Conservation (phyloP, 768 basidiomycete genomes). For the Neoboletus subvelutipes region DNA sequence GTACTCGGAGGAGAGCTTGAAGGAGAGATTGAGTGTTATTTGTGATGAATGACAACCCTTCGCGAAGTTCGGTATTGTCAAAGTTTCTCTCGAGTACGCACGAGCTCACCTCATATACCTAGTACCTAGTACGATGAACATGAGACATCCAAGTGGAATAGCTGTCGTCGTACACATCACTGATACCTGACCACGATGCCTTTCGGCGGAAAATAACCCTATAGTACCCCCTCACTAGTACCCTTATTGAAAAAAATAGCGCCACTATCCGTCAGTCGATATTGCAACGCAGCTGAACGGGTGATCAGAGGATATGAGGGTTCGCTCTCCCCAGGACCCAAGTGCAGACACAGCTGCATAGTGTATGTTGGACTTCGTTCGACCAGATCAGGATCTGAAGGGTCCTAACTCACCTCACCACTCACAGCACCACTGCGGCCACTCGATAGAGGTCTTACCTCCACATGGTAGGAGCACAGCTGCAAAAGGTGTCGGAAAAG, state of each 20-base stretch:
- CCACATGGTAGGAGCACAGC: slow-evolving; percentile 65
- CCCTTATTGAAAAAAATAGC: slow-evolving; percentile 73
- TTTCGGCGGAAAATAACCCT: slow-evolving; percentile 1
- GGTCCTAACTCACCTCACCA: slow-evolving; percentile 55
- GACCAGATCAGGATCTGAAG: neutral
- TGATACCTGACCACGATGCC: neutral
- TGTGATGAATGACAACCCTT: slow-evolving; percentile 27
- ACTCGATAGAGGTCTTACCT: slow-evolving; percentile 68
- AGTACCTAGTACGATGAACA: neutral
- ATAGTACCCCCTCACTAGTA: slow-evolving; percentile 64
- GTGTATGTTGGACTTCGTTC: neutral
- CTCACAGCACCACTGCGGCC: slow-evolving; percentile 77
- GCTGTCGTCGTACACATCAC: neutral
- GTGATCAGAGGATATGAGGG: slow-evolving; percentile 41
- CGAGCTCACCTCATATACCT: neutral
- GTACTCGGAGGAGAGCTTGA: slow-evolving; percentile 38
- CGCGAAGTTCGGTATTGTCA: neutral
- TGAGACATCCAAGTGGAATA: neutral
- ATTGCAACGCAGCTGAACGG: slow-evolving; percentile 62
- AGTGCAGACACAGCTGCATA: slow-evolving; percentile 61
- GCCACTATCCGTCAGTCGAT: slow-evolving; percentile 64
- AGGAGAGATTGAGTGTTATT: slow-evolving; percentile 38
- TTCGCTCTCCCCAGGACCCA: slow-evolving; percentile 44
- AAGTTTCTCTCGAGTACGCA: too few species aligned
- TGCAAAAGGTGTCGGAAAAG: slow-evolving; percentile 60